phyloP scores from a whole-genome alignment of 306 rosid species.

The Mucuna pruriens region DNA sequence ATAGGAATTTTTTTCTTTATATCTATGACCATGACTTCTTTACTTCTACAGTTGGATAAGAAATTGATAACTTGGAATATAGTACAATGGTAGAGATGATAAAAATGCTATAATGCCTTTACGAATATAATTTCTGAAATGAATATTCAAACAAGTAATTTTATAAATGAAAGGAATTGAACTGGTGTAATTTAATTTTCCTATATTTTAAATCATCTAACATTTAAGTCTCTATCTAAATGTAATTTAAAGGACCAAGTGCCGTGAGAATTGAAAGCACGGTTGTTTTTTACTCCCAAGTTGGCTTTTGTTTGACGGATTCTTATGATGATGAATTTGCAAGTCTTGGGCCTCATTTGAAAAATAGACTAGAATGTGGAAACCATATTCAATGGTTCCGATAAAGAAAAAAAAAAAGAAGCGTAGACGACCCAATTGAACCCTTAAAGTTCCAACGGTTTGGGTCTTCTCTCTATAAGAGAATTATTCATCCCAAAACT shows the following conservation, averaged over 20 bases:
- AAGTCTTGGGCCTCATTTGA: slow-evolving; percentile 5
- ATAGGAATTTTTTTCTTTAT: too few species aligned
- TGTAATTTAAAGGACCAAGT: neutral
- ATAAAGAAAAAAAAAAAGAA: too few species aligned
- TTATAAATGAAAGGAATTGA: neutral
- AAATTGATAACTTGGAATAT: neutral
- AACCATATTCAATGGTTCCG: neutral
- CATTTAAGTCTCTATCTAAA: neutral
- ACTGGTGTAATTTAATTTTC: neutral
- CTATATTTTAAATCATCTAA: neutral
- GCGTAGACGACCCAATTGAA: neutral
- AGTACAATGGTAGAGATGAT: neutral
- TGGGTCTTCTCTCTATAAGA: neutral
- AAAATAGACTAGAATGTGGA: slow-evolving; percentile 2
- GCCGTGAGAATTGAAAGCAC: neutral
- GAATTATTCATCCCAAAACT: slow-evolving; percentile 9
- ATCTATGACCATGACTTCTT: neutral
- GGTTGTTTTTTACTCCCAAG: neutral
- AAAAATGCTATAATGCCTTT: neutral
- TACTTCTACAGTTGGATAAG: neutral
- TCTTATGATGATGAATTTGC: slow-evolving; percentile 35
- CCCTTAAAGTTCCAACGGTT: neutral
- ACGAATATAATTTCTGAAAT: neutral
- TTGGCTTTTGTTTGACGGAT: slow-evolving; percentile 10
- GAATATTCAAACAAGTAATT: neutral